Base-by-base conservation (phyloP, 1,139 yeast species). In the Nakaseomyces kungkrabaensis region DNA sequence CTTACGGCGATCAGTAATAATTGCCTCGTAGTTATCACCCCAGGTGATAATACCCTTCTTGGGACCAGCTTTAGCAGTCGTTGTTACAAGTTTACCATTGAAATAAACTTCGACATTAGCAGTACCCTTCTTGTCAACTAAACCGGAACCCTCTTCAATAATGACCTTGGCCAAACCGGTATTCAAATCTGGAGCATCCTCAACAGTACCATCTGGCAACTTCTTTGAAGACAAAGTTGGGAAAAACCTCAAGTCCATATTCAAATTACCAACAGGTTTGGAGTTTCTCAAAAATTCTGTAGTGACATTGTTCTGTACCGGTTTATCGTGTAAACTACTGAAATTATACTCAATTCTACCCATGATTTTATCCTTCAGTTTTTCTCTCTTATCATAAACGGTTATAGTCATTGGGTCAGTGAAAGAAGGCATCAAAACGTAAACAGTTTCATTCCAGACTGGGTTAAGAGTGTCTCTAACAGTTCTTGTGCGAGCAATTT, bases 141-240 rank as follows among this genome's bases (percentile, higher is more conserved):
- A 48, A 41, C 56, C 59, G 27, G 54, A 47, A 22, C 57, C 60
- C 37, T 58, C 61, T 43, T 58, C 59, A 40, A 61, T 46, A 11
- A 48, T 48, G 26, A 84, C 66, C 61, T 81, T 76, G 32, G 84
- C 80, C 59, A 92, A 82, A 73, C 97, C 97, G 24, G 96, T 87
- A 68, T 87, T 89, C 67, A 87, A 78, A 56, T 88, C 96, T 47
- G 96, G 96, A 42, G 95, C 89, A 42, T 95, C 90, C 56, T 80
- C 82, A 47, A 77, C 72, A 7, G 95, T 85, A 48, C 96, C 97
- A 68, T 89, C 96, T 2, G 86, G 88, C 57, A 82, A 76, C 56
- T 75, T 76, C 50, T 78, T 75, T 37, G 94, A 84, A 65, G 84
- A 87, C 54, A 88, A 69, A 13, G 90, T 82, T 45, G 94, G 94